Evolutionary conservation across 768 basidiomycete genomes (phyloP), one percentile per base, ranked within the genome.

Genomic region (Auricularia auricula-judae): DNA sequence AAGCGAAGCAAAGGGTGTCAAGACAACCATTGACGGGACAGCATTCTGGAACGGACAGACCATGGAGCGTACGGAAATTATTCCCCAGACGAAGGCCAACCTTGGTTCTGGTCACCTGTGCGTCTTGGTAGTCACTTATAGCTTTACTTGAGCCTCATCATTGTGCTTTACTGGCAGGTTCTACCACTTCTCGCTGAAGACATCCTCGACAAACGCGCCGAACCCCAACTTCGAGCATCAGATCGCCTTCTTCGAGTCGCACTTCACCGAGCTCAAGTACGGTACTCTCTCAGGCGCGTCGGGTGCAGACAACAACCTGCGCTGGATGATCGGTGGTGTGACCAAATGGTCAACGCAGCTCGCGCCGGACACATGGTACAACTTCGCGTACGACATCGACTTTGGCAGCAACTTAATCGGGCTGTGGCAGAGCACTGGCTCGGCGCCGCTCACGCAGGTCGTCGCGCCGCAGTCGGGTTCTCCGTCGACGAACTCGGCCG

Each of bases 371-470:
- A 79, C 77, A 60, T 86, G 84, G 84, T 83, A 79, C 75, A 86
- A 86, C 77, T 85, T 86, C 67, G 84, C 84, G 36, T 86, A 86
- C 68, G 84, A 86, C 66, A 85, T 85, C 69, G 60, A 85, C 81
- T 86, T 86, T 74, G 76, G 75, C 47, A 76, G 76, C 2, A 72
- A 74, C 29, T 84, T 81, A 1, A 82, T 85, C 62, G 83, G 84
- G 29, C 78, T 86, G 18, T 86, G 82, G 81, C 79, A 81, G 4
- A 82, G 81, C 4, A 82, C 80, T 8, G 82, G 80, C 23, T 73
- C 75, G 4, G 70, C 66, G 56, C 79, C 83, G 1, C 76, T 86
- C 61, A 74, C 72, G 58, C 79, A 82, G 69, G 83, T 86, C 62
- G 78, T 78, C 35, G 68, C 76, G 36, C 80, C 81, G 72, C 67